Conservation (phyloP, 2,329 filamentous ascomycete genomes). For the Pseudonectria foliicola region DNA sequence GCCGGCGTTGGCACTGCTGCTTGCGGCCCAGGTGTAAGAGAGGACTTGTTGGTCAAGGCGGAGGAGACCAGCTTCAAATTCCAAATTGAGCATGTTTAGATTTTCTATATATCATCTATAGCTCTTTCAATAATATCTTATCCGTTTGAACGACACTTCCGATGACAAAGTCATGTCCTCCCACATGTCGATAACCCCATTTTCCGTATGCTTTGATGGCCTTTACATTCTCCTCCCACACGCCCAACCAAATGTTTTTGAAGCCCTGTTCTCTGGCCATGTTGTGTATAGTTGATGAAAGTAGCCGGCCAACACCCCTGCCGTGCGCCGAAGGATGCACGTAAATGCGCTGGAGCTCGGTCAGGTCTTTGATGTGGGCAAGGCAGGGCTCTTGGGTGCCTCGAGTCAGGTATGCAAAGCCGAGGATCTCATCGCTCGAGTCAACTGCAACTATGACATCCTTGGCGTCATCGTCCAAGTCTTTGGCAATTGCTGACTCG, state of each 20-base stretch:
- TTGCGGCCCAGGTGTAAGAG: conserved; percentile 40
- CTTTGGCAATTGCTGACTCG: conserved; percentile 22
- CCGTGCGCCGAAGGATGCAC: conserved; percentile 30
- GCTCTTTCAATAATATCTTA: conserved; percentile 31
- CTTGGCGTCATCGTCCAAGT: conserved; percentile 18
- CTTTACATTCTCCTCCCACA: conserved; percentile 38
- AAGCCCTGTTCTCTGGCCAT: conserved; percentile 31
- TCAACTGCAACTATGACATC: conserved; percentile 20
- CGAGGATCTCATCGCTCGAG: conserved; percentile 20
- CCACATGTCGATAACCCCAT: conserved; percentile 33
- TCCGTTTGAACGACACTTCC: conserved; percentile 36
- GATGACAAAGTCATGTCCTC: conserved; percentile 34
- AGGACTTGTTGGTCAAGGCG: conserved; percentile 36
- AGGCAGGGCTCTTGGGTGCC: conserved; percentile 33
- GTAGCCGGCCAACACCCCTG: conserved; percentile 28
- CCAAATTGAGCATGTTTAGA: conserved; percentile 25
- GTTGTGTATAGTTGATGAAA: conserved; percentile 23
- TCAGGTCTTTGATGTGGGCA: conserved; percentile 16
- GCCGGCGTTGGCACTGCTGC: conserved; percentile 43
- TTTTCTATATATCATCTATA: conserved; percentile 3
- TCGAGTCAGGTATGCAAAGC: conserved; percentile 34
- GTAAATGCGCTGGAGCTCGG: conserved; percentile 39
- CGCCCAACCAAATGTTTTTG: conserved; percentile 37
- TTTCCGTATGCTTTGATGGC: conserved; percentile 33
- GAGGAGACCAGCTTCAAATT: conserved; percentile 36